Conservation (phyloP, 768 basidiomycete genomes). For the Collybiopsis luxurians region DNA sequence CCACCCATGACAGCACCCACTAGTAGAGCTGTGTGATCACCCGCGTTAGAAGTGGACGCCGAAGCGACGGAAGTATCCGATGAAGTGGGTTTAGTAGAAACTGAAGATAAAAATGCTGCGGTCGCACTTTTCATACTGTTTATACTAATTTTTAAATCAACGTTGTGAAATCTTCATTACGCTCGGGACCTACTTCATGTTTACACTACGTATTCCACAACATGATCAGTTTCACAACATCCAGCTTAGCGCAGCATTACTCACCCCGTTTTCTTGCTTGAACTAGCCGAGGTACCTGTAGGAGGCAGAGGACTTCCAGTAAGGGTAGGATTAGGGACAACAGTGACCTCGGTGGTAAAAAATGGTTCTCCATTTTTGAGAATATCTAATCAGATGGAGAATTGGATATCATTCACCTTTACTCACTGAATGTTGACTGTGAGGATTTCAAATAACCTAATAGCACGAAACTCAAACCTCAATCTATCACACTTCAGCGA, state of each 20-base stretch:
- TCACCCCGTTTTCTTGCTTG: not conserved
- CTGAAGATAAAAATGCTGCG: too few relatives aligned
- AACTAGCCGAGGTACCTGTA: not conserved
- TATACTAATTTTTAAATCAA: too few relatives aligned
- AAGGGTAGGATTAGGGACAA: not conserved
- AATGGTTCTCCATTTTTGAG: not conserved
- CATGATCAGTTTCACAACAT: too few relatives aligned
- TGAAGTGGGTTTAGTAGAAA: too few relatives aligned
- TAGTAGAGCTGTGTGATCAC: not conserved
- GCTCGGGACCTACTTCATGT: too few relatives aligned
- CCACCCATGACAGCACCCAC: not conserved
- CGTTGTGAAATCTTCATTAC: too few relatives aligned
- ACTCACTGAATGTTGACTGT: not conserved
- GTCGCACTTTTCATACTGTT: too few relatives aligned
- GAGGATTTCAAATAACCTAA: constrained; percentile 1
- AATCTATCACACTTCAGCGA: too few relatives aligned
- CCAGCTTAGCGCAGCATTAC: not conserved
- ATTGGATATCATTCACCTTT: too few relatives aligned
- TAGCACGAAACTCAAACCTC: not conserved
- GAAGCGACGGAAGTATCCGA: not conserved
- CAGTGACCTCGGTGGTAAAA: not conserved
- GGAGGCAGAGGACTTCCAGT: not conserved
- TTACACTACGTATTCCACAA: too few relatives aligned
- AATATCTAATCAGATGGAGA: not conserved
- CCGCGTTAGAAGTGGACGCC: not conserved